Conservation (phyloP, 2,329 filamentous ascomycete genomes). For the Trichoderma gracile region DNA sequence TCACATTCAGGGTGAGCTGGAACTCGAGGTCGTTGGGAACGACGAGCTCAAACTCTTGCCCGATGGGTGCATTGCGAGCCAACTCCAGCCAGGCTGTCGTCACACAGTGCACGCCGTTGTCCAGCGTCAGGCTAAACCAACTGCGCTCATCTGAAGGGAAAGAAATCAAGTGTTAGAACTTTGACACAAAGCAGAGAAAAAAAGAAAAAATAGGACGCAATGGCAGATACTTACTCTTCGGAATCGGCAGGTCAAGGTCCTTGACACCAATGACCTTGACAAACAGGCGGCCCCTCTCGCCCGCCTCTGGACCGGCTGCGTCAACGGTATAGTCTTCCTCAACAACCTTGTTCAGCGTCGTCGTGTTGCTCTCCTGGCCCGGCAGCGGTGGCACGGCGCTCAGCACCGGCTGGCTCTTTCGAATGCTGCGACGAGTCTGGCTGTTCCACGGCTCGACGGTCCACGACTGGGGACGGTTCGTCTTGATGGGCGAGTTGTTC, state of each 20-base stretch:
- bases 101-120: constrained; percentile 96
- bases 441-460: constrained; percentile 97
- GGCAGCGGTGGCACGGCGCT: constrained; percentile 80
- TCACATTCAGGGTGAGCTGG: constrained; percentile 94
- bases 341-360: constrained; percentile 62
- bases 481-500: constrained; percentile 70
- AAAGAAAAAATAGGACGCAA: not conserved
- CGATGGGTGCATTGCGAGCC: constrained; percentile 87
- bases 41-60: constrained; percentile 96
- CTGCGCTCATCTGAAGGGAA: constrained; percentile 71
- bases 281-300: constrained; percentile 87
- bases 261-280: constrained; percentile 99
- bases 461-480: constrained; percentile 85
- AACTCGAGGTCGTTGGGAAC: constrained; percentile 98
- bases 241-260: constrained; percentile 87
- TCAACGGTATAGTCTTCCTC: constrained; percentile 67
- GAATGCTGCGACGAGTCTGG: constrained; percentile 65
- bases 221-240: constrained; percentile 67
- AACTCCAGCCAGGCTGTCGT: constrained; percentile 95
- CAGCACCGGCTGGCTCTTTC: constrained; percentile 50
- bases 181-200: not conserved
- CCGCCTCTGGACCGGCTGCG: constrained; percentile 68
- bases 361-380: constrained; percentile 80
- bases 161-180: constrained; percentile 32
- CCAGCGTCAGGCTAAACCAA: constrained; percentile 94